A percentile compares a stretch with the other conserved stretches of the same genome.
These are phyloP conservation scores for Condylostoma magnum DNA, from an alignment of 169 alveolate species.

Conservation along the genomic window DNA sequence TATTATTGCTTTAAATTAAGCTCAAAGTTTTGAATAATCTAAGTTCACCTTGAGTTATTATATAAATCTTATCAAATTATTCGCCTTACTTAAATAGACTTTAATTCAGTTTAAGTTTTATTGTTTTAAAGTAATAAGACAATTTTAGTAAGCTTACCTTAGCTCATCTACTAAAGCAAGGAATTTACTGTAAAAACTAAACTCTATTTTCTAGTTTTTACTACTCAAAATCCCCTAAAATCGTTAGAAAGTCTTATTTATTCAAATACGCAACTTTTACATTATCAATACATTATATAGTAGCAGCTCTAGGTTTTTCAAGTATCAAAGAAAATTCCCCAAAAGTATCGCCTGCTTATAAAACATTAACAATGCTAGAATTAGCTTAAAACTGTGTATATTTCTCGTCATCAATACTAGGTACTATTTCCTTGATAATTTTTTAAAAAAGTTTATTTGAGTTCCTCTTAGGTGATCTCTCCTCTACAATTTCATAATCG, in stretches of 20 bases:
- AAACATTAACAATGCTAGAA: constrained; percentile 10
- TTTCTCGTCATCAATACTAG: too few species aligned
- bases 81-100: constrained; percentile 25
- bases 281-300: constrained; percentile 18
- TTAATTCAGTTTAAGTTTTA: neutral
- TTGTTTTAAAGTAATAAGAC: neutral
- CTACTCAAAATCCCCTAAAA: neutral
- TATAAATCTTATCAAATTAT: neutral
- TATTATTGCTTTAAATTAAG: too few species aligned
- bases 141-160: constrained; percentile 1
- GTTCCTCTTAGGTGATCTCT: too few species aligned
- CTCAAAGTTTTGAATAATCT: neutral
- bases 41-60: constrained; percentile 30
- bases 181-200: neutral
- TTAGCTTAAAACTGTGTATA: too few species aligned
- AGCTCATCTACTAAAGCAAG: constrained; percentile 1
- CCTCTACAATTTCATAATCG: too few species aligned
- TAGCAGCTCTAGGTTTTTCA: constrained; percentile 41
- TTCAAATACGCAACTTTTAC: constrained; percentile 9
- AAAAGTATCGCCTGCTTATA: constrained; percentile 33
- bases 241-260: constrained; percentile 15
- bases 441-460: too few species aligned
- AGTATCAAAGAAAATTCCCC: constrained; percentile 38
- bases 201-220: constrained; percentile 19
- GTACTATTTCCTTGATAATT: too few species aligned